Percentiles rank a stretch among this genome's conserved stretches.
Evolutionary conservation across 306 rosid species (phyloP).

Genomic region (Fagus crenata): DNA sequence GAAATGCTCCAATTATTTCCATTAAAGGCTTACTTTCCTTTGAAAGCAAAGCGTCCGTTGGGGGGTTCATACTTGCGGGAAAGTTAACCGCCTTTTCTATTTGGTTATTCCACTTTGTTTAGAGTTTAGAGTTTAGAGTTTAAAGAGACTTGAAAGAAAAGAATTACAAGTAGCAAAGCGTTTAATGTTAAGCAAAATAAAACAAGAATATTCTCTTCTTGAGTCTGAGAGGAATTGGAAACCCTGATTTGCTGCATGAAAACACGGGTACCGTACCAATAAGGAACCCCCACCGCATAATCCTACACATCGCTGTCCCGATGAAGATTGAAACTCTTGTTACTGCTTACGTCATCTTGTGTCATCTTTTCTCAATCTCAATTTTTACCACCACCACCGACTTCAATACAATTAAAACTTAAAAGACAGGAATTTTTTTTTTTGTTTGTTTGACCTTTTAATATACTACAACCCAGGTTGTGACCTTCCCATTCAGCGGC

Average conservation of each 20-base stretch:
- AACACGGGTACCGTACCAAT: constrained; percentile 54
- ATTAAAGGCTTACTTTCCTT: constrained; percentile 34
- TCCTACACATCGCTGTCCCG: constrained; percentile 30
- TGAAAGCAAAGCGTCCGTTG: constrained; percentile 54
- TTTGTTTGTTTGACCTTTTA: too few species aligned
- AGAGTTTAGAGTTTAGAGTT: neutral
- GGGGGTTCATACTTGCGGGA: constrained; percentile 47
- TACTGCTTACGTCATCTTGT: constrained; percentile 31
- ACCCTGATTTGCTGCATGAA: constrained; percentile 68
- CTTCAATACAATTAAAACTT: too few species aligned
- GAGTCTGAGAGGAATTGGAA: constrained; percentile 36
- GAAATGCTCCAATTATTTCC: neutral
- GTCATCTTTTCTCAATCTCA: constrained; percentile 23
- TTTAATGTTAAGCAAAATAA: constrained; percentile 25
- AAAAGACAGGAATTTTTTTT: too few species aligned
- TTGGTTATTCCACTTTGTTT: constrained; percentile 27
- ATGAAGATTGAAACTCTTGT: constrained; percentile 24
- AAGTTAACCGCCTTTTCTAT: constrained; percentile 43
- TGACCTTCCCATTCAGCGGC: too few species aligned
- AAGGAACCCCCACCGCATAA: constrained; percentile 40
- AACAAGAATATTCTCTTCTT: constrained; percentile 23
- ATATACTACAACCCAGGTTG: too few species aligned
- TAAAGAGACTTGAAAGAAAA: constrained; percentile 13
- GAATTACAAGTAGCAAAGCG: constrained; percentile 14
- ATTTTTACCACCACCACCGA: neutral